Base-by-base conservation (phyloP, 2,329 filamentous ascomycete genomes). In the Penicillium sumatraense region DNA sequence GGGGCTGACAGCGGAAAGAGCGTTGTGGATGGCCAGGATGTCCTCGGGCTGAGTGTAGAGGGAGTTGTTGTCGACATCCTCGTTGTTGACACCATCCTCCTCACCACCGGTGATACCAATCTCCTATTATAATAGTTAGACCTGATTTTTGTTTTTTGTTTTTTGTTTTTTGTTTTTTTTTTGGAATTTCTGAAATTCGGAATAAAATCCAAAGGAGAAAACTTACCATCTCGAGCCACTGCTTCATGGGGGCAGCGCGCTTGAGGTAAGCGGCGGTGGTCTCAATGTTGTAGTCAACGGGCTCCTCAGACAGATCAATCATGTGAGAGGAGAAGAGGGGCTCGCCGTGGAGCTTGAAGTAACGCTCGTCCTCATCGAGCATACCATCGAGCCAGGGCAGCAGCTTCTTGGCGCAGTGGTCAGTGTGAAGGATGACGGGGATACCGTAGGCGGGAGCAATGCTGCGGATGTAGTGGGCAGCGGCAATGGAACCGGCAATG, bases 331-430 rank as follows among this genome's bases (percentile, higher is more conserved):
- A 92, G 87, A 96, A 98, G 60, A 98, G 89, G 64, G 95, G 93
- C 79, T 93, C 89, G 80, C 90, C 90, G 75, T 93, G 86, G 75
- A 86, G 77, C 88, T 97, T 96, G 89, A 96, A 97, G 84, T 93
- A 93, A 58, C 82, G 84, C 86, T 98, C 95, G 72, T 98, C 95
- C 68, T 88, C 93, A 62, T 95, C 92, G 68, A 98, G 80, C 88
- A 97, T 93, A 75, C 93, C 93, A 73, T 97, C 93, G 75, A 98
- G 83, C 93, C 93, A 98, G 60, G 95, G 95, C 54, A 98, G 88
- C 57, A 98, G 91, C 88, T 98, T 98, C 90, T 98, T 98, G 75
- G 95, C 93, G 81, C 93, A 96, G 84, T 98, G 95, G 78, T 99
- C 95, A 75, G 93, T 96, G 86, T 97, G 93, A 57, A 98, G 87